Percentiles rank a stretch among this genome's conserved stretches.
These are phyloP conservation scores for Penicillium paradoxum DNA, from an alignment of 495 filamentous ascomycete species.

Conservation along the genomic window DNA sequence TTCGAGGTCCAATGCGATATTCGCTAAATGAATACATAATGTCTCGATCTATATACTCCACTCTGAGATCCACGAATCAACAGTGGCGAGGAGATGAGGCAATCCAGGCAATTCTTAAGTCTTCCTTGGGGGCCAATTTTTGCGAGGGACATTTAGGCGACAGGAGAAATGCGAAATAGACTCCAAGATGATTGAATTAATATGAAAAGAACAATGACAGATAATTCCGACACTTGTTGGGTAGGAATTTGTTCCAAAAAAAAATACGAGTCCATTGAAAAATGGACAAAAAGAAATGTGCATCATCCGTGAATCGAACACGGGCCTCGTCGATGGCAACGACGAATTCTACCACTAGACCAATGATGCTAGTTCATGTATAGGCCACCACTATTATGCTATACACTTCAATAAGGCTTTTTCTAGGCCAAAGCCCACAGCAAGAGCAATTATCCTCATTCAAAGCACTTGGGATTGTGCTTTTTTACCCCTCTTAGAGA, in stretches of 20 bases:
- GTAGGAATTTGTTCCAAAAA: no score
- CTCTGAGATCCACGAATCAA: not conserved
- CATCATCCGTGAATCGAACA: conserved; percentile 57
- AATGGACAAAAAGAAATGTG: conserved; percentile 23
- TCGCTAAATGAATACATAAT: not conserved
- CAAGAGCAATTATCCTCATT: no score
- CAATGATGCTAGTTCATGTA: conserved; percentile 42
- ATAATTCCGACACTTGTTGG: no score
- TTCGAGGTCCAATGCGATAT: no score
- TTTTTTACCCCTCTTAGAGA: no score
- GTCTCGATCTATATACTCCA: not conserved
- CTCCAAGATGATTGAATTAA: no score
- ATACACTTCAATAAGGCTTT: not conserved
- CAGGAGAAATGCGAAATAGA: not conserved
- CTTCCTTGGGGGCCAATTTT: not conserved
- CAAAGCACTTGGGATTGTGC: no score
- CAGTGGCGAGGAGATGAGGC: not conserved
- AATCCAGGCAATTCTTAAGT: no score
- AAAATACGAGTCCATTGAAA: not conserved
- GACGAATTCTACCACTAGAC: conserved; percentile 59
- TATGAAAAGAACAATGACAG: no score
- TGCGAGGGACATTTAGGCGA: not conserved
- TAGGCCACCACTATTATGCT: not conserved
- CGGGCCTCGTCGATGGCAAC: conserved; percentile 57
- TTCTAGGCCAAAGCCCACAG: no score